Base-by-base conservation (phyloP, 805 yeast genomes). In the Pichia phayaonensis region DNA sequence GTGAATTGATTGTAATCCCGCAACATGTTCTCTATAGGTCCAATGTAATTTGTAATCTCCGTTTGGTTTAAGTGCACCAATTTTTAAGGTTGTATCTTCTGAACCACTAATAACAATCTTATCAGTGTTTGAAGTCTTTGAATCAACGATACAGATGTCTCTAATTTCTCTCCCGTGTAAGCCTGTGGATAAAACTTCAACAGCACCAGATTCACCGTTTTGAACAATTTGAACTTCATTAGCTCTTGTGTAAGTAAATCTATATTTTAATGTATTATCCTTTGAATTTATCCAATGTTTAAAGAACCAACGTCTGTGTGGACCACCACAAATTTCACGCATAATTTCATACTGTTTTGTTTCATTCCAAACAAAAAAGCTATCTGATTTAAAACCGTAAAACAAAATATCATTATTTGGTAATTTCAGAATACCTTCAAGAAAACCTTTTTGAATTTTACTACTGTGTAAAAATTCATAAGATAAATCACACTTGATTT, bases 101-200 rank as follows among this genome's bases (percentile, higher is more conserved):
- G 96, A 83, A 5, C 89, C 98, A 5, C 92, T 81, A 31, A 87
- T 75, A 21, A 89, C 61, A 4, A 85, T 59, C 20, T 66, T 63
- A 8, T 68, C 67, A 15, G 49, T 31, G 45, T 66, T 65, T 0
- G 54, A 46, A 8, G 64, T 63, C 11, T 46, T 34, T 2, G 49
- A 54, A 8, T 54, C 42, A 8, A 78, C 72, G n/a, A 83, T 72
- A 2, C 85, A 74, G 16, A 90, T 71, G 50, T 82, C 86, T 57
- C 99, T 74, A 7, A 92, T 79, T 65, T 94, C 99, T 55, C 98
- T 76, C 0, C 99, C 99, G 65, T 94, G 98, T 1, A 88, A 74
- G 0, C 97, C 97, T 11, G 73, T 68, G 36, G 70, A 70, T 24
- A 83, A 59, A 10, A 72, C 53, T 23, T 65, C 61, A 57, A 51